Conservation (phyloP, 2,329 filamentous ascomycete species). For the Cladobotryum protrusum region DNA sequence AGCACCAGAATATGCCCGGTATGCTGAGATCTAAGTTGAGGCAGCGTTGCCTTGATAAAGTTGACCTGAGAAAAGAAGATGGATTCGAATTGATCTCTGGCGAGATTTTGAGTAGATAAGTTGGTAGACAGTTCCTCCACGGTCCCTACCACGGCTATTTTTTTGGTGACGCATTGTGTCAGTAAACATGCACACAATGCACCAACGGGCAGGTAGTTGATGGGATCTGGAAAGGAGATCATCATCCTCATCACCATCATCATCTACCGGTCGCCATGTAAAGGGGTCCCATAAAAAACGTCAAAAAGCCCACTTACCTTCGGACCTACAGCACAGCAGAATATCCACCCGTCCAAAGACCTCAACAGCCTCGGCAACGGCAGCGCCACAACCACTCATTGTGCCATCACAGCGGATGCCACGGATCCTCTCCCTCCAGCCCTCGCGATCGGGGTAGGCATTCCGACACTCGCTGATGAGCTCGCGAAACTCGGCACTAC, state of each 20-base stretch:
- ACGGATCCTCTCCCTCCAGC: conserved; percentile 73
- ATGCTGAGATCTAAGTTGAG: conserved; percentile 69
- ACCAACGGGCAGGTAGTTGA: no score
- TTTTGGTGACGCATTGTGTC: neutral
- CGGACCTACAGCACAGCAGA: conserved; percentile 79
- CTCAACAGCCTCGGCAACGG: conserved; percentile 78
- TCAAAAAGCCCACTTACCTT: conserved; percentile 48
- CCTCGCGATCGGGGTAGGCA: conserved; percentile 57
- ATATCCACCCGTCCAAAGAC: conserved; percentile 86
- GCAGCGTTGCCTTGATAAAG: conserved; percentile 83
- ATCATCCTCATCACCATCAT: neutral
- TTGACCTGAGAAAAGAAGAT: conserved; percentile 96
- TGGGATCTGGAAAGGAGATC: no score
- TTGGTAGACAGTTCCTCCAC: conserved; percentile 82
- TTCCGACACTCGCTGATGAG: conserved; percentile 67
- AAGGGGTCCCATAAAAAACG: neutral
- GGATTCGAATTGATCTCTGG: conserved; percentile 86
- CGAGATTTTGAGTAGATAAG: conserved; percentile 66
- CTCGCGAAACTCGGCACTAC: conserved; percentile 71
- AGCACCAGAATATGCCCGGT: conserved; percentile 87
- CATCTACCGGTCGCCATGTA: neutral
- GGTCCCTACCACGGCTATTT: conserved; percentile 72
- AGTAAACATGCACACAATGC: no score
- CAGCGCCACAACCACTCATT: conserved; percentile 71
- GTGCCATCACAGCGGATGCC: conserved; percentile 58